Evolutionary conservation across 1,139 yeast species (phyloP).

Genomic region (Zygotorulaspora mrakii): DNA sequence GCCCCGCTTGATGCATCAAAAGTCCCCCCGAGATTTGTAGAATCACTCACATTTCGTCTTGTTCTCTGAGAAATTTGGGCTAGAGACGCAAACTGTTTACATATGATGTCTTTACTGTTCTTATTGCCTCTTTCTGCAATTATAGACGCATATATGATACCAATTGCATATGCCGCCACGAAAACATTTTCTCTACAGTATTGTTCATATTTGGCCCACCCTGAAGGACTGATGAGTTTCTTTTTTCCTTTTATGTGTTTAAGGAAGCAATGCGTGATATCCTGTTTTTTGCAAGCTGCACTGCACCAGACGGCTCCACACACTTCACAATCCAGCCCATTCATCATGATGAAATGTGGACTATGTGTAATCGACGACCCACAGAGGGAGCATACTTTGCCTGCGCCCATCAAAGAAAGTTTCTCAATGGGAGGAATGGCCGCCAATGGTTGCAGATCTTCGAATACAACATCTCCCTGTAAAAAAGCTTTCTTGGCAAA

Average conservation of each 20-base stretch:
- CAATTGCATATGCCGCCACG: constrained; percentile 66
- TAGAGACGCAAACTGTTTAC: constrained; percentile 53
- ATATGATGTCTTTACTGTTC: constrained; percentile 39
- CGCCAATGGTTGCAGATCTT: constrained; percentile 58
- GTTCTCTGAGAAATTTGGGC: constrained; percentile 68
- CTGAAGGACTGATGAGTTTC: constrained; percentile 39
- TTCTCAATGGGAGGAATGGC: constrained; percentile 71
- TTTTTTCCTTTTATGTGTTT: constrained; percentile 48
- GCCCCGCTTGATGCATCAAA: constrained; percentile 51
- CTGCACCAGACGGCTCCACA: constrained; percentile 77
- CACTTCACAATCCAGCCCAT: constrained; percentile 62
- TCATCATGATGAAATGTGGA: constrained; percentile 39
- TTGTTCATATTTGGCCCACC: constrained; percentile 55
- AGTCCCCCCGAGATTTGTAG: constrained; percentile 50
- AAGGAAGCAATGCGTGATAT: constrained; percentile 51
- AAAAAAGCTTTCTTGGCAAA: constrained; percentile 45
- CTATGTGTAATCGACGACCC: constrained; percentile 54
- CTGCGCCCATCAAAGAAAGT: constrained; percentile 54
- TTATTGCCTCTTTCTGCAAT: constrained; percentile 48
- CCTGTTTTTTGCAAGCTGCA: constrained; percentile 52
- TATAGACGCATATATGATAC: constrained; percentile 51
- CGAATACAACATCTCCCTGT: constrained; percentile 55
- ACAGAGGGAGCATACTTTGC: constrained; percentile 79
- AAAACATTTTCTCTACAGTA: constrained; percentile 64
- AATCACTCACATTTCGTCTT: constrained; percentile 57